Conservation (phyloP, 345 rosid species). For the Erysimum cheiranthoides region DNA sequence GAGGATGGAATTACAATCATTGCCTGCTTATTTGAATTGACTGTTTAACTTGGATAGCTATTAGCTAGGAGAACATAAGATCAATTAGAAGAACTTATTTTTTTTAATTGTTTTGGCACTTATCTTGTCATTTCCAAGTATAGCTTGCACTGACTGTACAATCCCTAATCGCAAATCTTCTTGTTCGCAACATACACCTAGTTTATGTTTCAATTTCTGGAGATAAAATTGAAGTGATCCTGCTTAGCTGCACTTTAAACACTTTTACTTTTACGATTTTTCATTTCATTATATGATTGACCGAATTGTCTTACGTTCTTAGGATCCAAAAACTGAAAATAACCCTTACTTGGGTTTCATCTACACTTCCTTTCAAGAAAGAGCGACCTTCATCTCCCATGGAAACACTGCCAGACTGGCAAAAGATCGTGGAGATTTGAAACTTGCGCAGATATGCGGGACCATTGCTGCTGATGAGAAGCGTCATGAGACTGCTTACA, state of each 20-base stretch:
- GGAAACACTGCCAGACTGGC: slow-evolving; percentile 77
- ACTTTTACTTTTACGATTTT: neutral
- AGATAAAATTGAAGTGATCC: neutral
- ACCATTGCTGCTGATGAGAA: slow-evolving; percentile 73
- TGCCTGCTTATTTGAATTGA: neutral
- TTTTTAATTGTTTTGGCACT: slow-evolving; percentile 14
- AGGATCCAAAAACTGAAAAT: slow-evolving; percentile 82
- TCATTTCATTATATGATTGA: neutral
- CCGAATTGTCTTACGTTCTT: slow-evolving; percentile 13
- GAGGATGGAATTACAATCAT: neutral
- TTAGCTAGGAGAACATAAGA: neutral
- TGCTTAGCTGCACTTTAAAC: neutral
- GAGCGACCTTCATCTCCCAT: slow-evolving; percentile 79
- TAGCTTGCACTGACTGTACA: neutral
- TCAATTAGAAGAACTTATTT: too few relatives aligned
- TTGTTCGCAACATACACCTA: neutral
- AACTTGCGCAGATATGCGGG: slow-evolving; percentile 75
- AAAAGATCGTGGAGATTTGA: slow-evolving; percentile 63
- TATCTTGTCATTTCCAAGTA: neutral
- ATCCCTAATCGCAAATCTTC: neutral
- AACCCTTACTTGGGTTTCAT: slow-evolving; percentile 77
- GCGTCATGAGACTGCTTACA: slow-evolving; percentile 77
- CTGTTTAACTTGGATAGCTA: neutral
- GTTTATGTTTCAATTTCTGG: slow-evolving; percentile 19
- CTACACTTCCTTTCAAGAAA: slow-evolving; percentile 81